These are phyloP conservation scores for Alternaria conjuncta DNA, from an alignment of 2,329 filamentous ascomycete species.

Conservation along the genomic window DNA sequence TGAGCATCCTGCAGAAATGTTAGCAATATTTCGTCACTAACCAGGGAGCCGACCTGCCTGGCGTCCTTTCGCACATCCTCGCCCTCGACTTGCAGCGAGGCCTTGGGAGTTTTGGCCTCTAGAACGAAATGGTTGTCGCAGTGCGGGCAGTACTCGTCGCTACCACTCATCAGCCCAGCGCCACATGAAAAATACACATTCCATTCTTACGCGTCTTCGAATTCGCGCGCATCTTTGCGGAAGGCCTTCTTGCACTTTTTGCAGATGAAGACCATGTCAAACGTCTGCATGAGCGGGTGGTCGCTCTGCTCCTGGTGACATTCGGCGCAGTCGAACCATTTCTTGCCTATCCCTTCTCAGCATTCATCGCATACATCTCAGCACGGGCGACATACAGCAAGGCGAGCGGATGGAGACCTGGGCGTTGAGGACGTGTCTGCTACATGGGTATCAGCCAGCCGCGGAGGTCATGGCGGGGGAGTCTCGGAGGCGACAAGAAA, in stretches of 20 bases:
- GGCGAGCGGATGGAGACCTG: slow-evolving; percentile 95
- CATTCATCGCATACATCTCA: neutral
- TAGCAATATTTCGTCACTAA: neutral
- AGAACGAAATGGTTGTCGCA: slow-evolving; percentile 99
- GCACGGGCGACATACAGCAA: slow-evolving; percentile 72
- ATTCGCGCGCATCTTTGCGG: slow-evolving; percentile 88
- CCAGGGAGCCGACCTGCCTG: slow-evolving; percentile 52
- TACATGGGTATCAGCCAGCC: slow-evolving; percentile 50
- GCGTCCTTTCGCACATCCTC: slow-evolving; percentile 86
- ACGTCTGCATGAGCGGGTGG: slow-evolving; percentile 76
- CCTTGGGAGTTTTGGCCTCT: slow-evolving; percentile 83
- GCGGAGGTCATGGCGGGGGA: slow-evolving; percentile 21
- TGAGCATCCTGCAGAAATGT: slow-evolving; percentile 71
- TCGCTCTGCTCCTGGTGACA: slow-evolving; percentile 84
- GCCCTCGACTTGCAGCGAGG: slow-evolving; percentile 84
- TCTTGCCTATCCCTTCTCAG: slow-evolving; percentile 66
- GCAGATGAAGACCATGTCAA: slow-evolving; percentile 94
- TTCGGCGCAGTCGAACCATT: slow-evolving; percentile 99
- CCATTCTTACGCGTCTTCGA: slow-evolving; percentile 71
- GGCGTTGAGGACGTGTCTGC: slow-evolving; percentile 98
- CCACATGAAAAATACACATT: neutral
- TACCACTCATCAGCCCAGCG: slow-evolving; percentile 33
- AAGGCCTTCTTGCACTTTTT: slow-evolving; percentile 99
- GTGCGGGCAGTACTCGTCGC: slow-evolving; percentile 98
- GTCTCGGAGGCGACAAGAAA: slow-evolving; percentile 12